Evolutionary conservation across 495 filamentous ascomycete species (phyloP).

Genomic region (Mycothermus thermophilus): DNA sequence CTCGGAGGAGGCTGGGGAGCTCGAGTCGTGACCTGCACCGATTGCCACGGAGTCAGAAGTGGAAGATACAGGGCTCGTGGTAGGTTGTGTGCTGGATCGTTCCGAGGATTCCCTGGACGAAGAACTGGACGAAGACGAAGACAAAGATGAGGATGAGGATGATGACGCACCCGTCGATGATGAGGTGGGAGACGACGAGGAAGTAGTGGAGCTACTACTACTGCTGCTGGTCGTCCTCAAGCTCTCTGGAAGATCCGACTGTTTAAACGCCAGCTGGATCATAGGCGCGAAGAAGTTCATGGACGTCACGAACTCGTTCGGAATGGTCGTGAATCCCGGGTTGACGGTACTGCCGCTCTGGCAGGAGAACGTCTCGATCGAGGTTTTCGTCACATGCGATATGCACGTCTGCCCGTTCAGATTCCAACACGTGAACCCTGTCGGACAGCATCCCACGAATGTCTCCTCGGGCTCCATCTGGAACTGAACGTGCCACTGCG

Average conservation of each 20-base stretch:
- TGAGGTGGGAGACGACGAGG: background rate
- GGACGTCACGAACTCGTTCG: background rate
- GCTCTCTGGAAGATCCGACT: constrained; percentile 6
- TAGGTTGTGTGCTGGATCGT: too few relatives aligned
- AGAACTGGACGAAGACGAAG: too few relatives aligned
- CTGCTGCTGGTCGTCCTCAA: background rate
- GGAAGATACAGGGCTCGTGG: too few relatives aligned
- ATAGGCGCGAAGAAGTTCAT: constrained; percentile 18
- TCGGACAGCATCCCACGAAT: constrained; percentile 21
- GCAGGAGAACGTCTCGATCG: constrained; percentile 10
- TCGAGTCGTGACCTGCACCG: too few relatives aligned
- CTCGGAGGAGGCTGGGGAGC: too few relatives aligned
- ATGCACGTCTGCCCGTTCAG: constrained; percentile 18
- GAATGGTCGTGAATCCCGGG: constrained; percentile 9
- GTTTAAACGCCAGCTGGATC: constrained; percentile 18
- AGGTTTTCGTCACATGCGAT: constrained; percentile 2
- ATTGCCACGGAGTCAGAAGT: too few relatives aligned
- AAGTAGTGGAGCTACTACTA: background rate
- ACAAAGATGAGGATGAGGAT: background rate
- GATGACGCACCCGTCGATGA: background rate
- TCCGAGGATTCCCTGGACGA: too few relatives aligned
- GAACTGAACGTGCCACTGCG: constrained; percentile 15
- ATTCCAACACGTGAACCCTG: constrained; percentile 14
- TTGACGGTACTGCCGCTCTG: constrained; percentile 1
- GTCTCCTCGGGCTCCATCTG: constrained; percentile 15